phyloP scores from a whole-genome alignment of 1,139 yeast genomes.

The Martiniozyma asiatica region DNA sequence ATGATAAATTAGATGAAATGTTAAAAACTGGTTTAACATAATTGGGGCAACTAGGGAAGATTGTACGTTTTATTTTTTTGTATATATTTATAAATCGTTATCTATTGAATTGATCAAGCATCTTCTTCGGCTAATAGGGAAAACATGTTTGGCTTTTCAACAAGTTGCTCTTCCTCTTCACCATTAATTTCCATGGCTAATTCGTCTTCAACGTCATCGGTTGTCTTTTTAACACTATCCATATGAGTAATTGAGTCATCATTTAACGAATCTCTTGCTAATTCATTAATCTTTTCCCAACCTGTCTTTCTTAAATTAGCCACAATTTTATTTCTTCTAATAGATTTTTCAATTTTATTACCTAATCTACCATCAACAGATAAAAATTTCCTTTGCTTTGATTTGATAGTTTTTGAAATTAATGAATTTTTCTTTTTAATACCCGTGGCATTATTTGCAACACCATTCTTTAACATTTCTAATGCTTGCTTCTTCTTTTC shows the following conservation, averaged over 20 bases:
- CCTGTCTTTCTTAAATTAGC: constrained; percentile 54
- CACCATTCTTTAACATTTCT: constrained; percentile 13
- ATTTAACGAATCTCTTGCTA: constrained; percentile 10
- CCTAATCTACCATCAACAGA: constrained; percentile 42
- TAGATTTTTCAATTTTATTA: constrained; percentile 55
- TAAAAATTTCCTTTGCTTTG: constrained; percentile 35
- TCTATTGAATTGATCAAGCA: too few species aligned
- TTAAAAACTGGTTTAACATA: constrained; percentile 14
- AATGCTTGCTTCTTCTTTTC: constrained; percentile 18
- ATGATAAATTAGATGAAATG: constrained; percentile 32
- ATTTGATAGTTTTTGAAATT: constrained; percentile 28
- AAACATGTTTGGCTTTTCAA: constrained; percentile 29
- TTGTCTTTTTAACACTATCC: constrained; percentile 24
- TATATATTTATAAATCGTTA: too few species aligned
- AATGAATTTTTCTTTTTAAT: constrained; percentile 20
- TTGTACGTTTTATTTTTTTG: too few species aligned
- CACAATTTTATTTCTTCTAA: constrained; percentile 49
- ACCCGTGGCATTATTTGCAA: constrained; percentile 11
- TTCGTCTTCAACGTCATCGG: constrained; percentile 18
- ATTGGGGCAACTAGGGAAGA: too few species aligned
- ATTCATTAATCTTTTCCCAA: constrained; percentile 57
- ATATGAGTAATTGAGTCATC: constrained; percentile 7
- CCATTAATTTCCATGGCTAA: constrained; percentile 19
- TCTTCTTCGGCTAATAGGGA: constrained; percentile 40
- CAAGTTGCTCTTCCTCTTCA: constrained; percentile 11